Evolutionary conservation across 176 grass and related monocot species (phyloP).

Genomic region (Puya raimondii): DNA sequence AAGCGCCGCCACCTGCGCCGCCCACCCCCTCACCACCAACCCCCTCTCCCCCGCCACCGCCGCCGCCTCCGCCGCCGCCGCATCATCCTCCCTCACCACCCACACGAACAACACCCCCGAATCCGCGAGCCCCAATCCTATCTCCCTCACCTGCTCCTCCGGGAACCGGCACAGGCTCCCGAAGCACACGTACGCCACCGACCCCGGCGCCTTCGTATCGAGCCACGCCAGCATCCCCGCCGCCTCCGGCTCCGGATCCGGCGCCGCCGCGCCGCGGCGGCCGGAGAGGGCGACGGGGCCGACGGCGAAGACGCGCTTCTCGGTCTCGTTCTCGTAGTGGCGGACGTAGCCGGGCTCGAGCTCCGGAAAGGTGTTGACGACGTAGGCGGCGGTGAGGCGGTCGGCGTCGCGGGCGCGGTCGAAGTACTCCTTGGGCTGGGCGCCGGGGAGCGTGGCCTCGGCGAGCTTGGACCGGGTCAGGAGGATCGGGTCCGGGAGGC

Average conservation of each 20-base stretch:
- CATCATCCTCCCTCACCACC: constrained; percentile 28
- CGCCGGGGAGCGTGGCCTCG: constrained; percentile 44
- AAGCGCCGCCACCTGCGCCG: constrained; percentile 51
- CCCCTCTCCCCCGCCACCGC: constrained; percentile 17
- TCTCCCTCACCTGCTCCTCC: constrained; percentile 38
- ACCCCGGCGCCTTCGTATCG: constrained; percentile 29
- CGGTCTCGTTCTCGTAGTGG: constrained; percentile 53
- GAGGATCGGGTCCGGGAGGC: constrained; percentile 32
- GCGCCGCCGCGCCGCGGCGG: constrained; percentile 21
- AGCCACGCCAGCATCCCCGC: constrained; percentile 38
- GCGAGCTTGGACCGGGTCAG: constrained; percentile 43
- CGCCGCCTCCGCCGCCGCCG: constrained; percentile 10
- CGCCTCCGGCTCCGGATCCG: constrained; percentile 49
- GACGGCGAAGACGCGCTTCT: constrained; percentile 45
- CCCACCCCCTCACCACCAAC: constrained; percentile 47
- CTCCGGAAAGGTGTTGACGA: constrained; percentile 52
- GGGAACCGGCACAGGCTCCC: constrained; percentile 43
- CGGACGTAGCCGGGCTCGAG: constrained; percentile 44
- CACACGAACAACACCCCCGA: constrained; percentile 45
- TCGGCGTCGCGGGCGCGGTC: constrained; percentile 37
- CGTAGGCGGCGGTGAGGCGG: constrained; percentile 41
- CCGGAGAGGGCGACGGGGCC: constrained; percentile 48
- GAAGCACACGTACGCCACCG: constrained; percentile 72
- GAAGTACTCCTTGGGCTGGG: constrained; percentile 33
- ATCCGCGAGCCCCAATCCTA: constrained; percentile 37